Base-by-base conservation (phyloP, 202 grass and related monocot genomes). In the Panicum virgatum region DNA sequence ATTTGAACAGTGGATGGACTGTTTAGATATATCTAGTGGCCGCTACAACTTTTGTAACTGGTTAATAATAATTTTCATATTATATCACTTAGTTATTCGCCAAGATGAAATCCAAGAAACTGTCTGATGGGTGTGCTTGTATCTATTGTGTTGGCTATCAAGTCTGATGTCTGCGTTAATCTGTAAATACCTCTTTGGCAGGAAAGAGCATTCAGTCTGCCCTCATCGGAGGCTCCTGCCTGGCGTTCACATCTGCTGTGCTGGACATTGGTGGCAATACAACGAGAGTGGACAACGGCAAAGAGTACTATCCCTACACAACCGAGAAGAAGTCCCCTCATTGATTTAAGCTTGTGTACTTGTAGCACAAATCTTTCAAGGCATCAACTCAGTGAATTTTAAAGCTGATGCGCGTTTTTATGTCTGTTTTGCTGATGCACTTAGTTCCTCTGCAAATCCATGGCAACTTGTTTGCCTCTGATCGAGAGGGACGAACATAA, bases 211-310 rank as follows among this genome's bases (percentile, higher is more conserved):
- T 99, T 74, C 77, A 87, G 73, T 85, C 82, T 29, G 96, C 87
- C 48, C 45, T 99, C 32, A 68, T 73, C 37, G 97, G 81, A n/a
- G 93, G 97, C 47, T 96, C 93, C 83, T 72, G 83, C 78, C 87
- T 99, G 69, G 97, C 91, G 12, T 81, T 89, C 70, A 94, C 93
- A 61, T 92, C 91, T 51, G 89, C 91, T 53, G 5, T 77, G 4
- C 86, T 96, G 70, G 97, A 99, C 52, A 75, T 90, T 69, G 93
- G 97, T 2, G 93, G 89, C 57, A 90, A 92, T 15, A 92, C 97
- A 15, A 99, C 91, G 9, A 92, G 81, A 87, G 86, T 92, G 15
- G 93, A 96, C 76, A 96, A 76, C n/a, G 93, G 91, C 18, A 99
- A 86, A 77, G 97, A 88, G 63, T 96, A 96, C 19, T 86, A 86